phyloP scores from a whole-genome alignment of 176 grass and related monocot species.

The Pharus latifolius region DNA sequence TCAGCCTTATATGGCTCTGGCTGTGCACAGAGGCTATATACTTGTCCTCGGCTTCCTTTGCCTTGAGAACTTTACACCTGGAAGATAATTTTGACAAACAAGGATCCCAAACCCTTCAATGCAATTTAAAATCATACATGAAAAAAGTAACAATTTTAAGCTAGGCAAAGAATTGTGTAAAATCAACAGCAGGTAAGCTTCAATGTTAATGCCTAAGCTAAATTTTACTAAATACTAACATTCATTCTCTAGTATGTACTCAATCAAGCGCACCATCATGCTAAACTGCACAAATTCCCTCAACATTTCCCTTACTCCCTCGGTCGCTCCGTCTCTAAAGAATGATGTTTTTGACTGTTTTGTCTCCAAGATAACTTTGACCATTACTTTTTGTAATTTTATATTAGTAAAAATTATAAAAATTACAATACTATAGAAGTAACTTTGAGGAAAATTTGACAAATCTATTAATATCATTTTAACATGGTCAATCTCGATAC shows the following conservation, averaged over 20 bases:
- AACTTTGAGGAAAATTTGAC: too few relatives aligned
- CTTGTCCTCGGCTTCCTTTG: constrained; percentile 68
- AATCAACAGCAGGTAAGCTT: not conserved
- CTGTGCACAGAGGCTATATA: constrained; percentile 69
- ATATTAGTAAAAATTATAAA: too few relatives aligned
- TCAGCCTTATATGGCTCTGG: constrained; percentile 62
- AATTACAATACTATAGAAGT: too few relatives aligned
- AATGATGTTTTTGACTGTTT: too few relatives aligned
- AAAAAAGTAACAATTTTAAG: not conserved
- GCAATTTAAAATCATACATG: not conserved
- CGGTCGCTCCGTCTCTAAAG: too few relatives aligned
- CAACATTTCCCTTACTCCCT: not conserved
- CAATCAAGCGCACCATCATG: not conserved
- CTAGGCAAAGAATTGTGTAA: not conserved
- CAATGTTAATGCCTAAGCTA: not conserved
- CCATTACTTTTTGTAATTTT: too few relatives aligned
- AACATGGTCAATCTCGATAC: too few relatives aligned
- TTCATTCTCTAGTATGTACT: not conserved
- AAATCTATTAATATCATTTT: too few relatives aligned
- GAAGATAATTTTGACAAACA: not conserved
- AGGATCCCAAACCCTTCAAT: not conserved
- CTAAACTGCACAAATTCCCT: not conserved
- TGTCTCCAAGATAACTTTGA: too few relatives aligned
- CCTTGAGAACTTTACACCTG: constrained; percentile 55
- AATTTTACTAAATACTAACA: not conserved